Evolutionary conservation across 164 flowering plant genomes (phyloP).

Genomic region (Brasenia schreberi): DNA sequence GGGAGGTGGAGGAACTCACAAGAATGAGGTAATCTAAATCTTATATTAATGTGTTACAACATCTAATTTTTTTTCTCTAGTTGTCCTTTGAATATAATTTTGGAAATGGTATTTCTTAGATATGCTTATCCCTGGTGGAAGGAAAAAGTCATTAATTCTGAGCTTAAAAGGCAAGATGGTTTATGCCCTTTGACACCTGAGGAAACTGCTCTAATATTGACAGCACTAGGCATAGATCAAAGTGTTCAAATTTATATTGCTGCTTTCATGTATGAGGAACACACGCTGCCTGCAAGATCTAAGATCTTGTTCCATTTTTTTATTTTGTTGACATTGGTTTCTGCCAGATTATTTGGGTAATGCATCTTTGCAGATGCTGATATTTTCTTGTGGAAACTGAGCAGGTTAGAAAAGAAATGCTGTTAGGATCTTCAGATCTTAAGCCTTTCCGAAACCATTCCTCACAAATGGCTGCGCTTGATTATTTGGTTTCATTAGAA

Average conservation of each 20-base stretch:
- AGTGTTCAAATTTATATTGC: slow-evolving; percentile 70
- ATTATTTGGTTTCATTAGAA: slow-evolving; percentile 87
- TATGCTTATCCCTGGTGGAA: slow-evolving; percentile 99
- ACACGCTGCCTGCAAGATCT: neutral
- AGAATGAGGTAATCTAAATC: slow-evolving; percentile 91
- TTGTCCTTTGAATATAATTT: no score
- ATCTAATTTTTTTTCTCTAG: no score
- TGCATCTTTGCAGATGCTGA: neutral
- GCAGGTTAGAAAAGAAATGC: slow-evolving; percentile 88
- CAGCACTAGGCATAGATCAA: slow-evolving; percentile 64
- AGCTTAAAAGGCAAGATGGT: slow-evolving; percentile 72
- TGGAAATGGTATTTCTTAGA: no score
- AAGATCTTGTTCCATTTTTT: no score
- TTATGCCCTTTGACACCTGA: slow-evolving; percentile 90
- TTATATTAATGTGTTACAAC: no score
- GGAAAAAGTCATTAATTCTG: slow-evolving; percentile 76
- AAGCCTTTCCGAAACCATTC: slow-evolving; percentile 82
- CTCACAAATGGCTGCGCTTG: slow-evolving; percentile 94
- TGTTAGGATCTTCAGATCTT: slow-evolving; percentile 71
- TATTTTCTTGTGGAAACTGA: neutral
- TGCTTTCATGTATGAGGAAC: slow-evolving; percentile 13
- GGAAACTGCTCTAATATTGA: slow-evolving; percentile 66
- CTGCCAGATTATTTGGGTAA: no score
- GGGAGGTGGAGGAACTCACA: slow-evolving; percentile 69
- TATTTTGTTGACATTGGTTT: no score